Evolutionary conservation across 2,329 filamentous ascomycete genomes (phyloP).

Genomic region (Grosmannia serpens): DNA sequence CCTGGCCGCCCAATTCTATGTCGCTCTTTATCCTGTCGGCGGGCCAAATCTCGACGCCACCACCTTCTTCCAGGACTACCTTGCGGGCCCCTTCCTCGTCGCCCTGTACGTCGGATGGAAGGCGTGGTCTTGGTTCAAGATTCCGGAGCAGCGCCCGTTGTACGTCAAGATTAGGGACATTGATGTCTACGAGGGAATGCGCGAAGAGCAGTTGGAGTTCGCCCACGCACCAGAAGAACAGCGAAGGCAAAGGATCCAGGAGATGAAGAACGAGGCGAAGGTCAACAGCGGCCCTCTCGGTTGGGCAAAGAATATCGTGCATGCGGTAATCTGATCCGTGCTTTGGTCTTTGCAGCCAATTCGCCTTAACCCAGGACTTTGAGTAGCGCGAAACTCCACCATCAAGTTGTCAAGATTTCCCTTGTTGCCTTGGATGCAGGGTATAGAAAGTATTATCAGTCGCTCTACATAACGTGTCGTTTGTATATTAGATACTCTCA

Average conservation of each 20-base stretch:
- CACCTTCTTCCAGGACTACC: conserved; percentile 47
- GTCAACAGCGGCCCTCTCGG: neutral
- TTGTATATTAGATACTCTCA: neutral
- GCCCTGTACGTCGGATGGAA: conserved; percentile 56
- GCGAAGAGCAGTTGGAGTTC: conserved; percentile 25
- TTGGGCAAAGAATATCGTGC: neutral
- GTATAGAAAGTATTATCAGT: neutral
- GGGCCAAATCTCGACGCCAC: conserved; percentile 22
- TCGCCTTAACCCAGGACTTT: neutral
- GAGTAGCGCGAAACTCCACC: neutral
- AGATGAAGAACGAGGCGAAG: neutral
- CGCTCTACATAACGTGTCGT: neutral
- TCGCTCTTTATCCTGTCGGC: neutral
- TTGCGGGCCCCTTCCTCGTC: conserved; percentile 44
- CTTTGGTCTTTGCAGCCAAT: neutral
- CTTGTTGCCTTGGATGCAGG: neutral
- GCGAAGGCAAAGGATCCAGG: neutral
- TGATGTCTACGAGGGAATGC: conserved; percentile 48
- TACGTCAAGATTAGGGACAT: conserved; percentile 47
- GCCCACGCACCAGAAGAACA: neutral
- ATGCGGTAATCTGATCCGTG: neutral
- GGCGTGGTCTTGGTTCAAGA: conserved; percentile 29
- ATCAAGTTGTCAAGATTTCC: neutral
- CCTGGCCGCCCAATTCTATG: neutral
- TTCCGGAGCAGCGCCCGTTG: conserved; percentile 31